Evolutionary conservation across 2,329 filamentous ascomycete genomes (phyloP), one percentile per base, ranked within the genome.

Genomic region (Aspergillus vadensis): DNA sequence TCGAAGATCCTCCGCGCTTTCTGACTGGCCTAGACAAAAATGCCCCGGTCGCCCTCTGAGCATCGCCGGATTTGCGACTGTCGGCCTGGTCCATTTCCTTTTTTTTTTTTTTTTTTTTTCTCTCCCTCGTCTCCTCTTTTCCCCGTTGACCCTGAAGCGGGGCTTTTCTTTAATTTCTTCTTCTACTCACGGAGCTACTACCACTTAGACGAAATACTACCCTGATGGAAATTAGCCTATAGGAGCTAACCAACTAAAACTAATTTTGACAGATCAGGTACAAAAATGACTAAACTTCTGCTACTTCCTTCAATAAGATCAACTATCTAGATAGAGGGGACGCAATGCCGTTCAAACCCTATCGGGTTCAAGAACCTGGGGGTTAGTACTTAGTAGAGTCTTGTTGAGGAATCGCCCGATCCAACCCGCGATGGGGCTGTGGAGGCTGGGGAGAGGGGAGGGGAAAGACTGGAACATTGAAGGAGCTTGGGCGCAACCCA

Each of bases 1-100:
- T 60, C 55, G 66, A 67, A 60, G 66, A 68, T 68, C 66, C 65
- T 68, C 66, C 63, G 59, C 64, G 64, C 60, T 64, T 36, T 60
- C 50, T 64, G 55, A 64, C 66, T 67, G 64, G 62, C 59, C 51
- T 63, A 52, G 51, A 57, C 47, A 50, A 59, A 61, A 61, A 60
- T 59, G 59, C 49, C 57, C 58, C 57, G 58, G 57, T 25, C 44
- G 44, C 44, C 44, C 44, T 49, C 39, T 56, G 21, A 48, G 44
- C 38, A 30, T 58, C 51, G 59, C 50, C 41, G 41, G 53, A 50
- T 60, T 51, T 53, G 36, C 27, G 38, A 55, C 38, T 56, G 32
- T 12, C 32, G 32, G 32, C 12, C 32, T 36, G 32, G 32, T 36
- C 32, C 32, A 36, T 36, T 36, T 36, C 32, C 12, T 15, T 32